A percentile compares a stretch with the other conserved stretches of the same genome.
These are phyloP conservation scores for Yarrowia sp. DNA, from an alignment of 805 yeast species.

Conservation along the genomic window DNA sequence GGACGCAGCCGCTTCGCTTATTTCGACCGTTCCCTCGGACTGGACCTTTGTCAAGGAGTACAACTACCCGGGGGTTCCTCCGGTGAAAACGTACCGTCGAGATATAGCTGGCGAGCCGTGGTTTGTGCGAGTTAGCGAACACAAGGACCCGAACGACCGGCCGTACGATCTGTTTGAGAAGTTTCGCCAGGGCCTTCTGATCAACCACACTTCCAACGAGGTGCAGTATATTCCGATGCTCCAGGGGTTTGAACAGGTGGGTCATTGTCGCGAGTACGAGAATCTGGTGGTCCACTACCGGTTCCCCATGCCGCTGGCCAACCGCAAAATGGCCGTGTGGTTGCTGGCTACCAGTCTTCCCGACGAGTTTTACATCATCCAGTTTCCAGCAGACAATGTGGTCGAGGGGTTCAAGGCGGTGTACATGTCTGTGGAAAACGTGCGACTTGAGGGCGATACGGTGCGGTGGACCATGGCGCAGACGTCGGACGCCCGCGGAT, in stretches of 20 bases:
- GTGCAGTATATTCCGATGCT: slow-evolving; percentile 51
- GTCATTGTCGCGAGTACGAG: slow-evolving; percentile 43
- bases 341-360: slow-evolving; percentile 42
- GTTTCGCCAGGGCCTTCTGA: slow-evolving; percentile 47
- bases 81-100: slow-evolving; percentile 44
- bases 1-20: slow-evolving; percentile 14
- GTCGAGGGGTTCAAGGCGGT: slow-evolving; percentile 44
- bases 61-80: slow-evolving; percentile 13
- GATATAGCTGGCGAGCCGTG: slow-evolving; percentile 48
- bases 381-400: slow-evolving; percentile 49
- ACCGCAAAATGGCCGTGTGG: slow-evolving; percentile 52
- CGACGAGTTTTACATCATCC: slow-evolving; percentile 44
- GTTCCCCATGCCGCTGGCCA: slow-evolving; percentile 49
- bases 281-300: slow-evolving; percentile 47
- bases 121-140: slow-evolving; percentile 51
- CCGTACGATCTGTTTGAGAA: slow-evolving; percentile 44
- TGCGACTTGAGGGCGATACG: slow-evolving; percentile 42
- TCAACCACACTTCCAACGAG: slow-evolving; percentile 53
- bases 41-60: slow-evolving; percentile 22
- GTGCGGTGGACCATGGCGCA: slow-evolving; percentile 53
- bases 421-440: slow-evolving; percentile 51
- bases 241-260: slow-evolving; percentile 43
- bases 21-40: slow-evolving; percentile 6
- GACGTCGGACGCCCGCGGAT: slow-evolving; percentile 53
- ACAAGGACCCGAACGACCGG: slow-evolving; percentile 44